Conservation (phyloP, 805 yeast genomes). For the Candida qinlingensis region DNA sequence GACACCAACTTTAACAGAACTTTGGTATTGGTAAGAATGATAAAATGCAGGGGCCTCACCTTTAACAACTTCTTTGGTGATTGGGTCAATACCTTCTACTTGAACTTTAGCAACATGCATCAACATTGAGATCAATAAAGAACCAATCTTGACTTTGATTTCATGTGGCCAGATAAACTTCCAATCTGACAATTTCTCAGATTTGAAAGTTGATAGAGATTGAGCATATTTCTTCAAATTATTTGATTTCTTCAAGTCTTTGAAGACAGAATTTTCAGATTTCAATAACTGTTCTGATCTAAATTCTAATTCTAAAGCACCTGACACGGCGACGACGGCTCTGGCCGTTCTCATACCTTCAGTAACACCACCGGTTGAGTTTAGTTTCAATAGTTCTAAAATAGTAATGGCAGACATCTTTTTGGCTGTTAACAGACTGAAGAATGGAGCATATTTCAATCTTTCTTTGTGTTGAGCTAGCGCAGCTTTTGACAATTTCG, state of each 20-base stretch:
- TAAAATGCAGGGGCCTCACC: slow-evolving; percentile 87
- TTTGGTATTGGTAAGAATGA: slow-evolving; percentile 78
- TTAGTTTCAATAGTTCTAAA: slow-evolving; percentile 69
- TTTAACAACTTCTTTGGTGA: slow-evolving; percentile 56
- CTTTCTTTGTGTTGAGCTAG: slow-evolving; percentile 34
- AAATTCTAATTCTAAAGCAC: slow-evolving; percentile 80
- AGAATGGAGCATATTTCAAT: slow-evolving; percentile 68
- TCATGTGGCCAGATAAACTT: slow-evolving; percentile 50
- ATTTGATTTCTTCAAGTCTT: slow-evolving; percentile 40
- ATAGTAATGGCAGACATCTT: slow-evolving; percentile 82
- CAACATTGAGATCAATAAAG: slow-evolving; percentile 66
- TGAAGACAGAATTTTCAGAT: slow-evolving; percentile 50
- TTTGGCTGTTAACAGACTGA: slow-evolving; percentile 67
- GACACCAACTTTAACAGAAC: slow-evolving; percentile 78
- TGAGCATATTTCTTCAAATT: slow-evolving; percentile 22
- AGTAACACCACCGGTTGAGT: slow-evolving; percentile 66
- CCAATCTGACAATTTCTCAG: slow-evolving; percentile 31
- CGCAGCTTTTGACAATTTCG: slow-evolving; percentile 14
- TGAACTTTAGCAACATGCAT: slow-evolving; percentile 78
- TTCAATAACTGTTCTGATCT: slow-evolving; percentile 60
- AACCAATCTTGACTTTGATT: slow-evolving; percentile 70
- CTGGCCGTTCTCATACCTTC: slow-evolving; percentile 84
- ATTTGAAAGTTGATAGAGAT: slow-evolving; percentile 29
- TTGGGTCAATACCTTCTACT: slow-evolving; percentile 78
- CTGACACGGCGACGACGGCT: slow-evolving; percentile 77